A percentile compares a stretch with the other conserved stretches of the same genome.
Evolutionary conservation across 257 asterid species (phyloP).

Genomic region (Gentiana dahurica): DNA sequence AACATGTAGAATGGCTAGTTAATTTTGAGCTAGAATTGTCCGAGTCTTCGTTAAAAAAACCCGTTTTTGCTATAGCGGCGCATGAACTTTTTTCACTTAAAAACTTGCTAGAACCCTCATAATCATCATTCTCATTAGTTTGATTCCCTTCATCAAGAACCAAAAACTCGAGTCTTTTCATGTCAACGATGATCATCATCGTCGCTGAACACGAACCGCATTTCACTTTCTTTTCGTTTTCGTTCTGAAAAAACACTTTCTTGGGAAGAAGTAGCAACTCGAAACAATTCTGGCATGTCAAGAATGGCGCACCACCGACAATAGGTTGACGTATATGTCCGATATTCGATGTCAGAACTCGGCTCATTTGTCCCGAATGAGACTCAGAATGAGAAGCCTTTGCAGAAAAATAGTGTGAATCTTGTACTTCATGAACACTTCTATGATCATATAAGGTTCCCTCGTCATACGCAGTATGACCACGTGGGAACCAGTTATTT

Average conservation of each 20-base stretch:
- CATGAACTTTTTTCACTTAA: conserved; percentile 13
- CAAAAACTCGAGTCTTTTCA: conserved; percentile 31
- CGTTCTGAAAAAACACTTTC: conserved; percentile 23
- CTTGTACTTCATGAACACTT: conserved; percentile 23
- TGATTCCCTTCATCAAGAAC: conserved; percentile 24
- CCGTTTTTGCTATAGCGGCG: conserved; percentile 23
- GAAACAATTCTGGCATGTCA: conserved; percentile 60
- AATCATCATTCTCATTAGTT: conserved; percentile 15
- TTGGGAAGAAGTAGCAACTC: conserved; percentile 60
- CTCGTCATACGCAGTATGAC: conserved; percentile 18
- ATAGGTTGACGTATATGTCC: conserved; percentile 43
- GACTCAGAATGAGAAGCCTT: conserved; percentile 28
- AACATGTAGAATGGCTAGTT: conserved; percentile 35
- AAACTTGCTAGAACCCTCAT: conserved; percentile 6
- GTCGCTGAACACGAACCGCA: conserved; percentile 70
- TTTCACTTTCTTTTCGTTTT: conserved; percentile 35
- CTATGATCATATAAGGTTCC: conserved; percentile 17
- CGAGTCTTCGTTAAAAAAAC: conserved; percentile 53
- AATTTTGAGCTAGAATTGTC: conserved; percentile 50
- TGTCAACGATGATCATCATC: conserved; percentile 28
- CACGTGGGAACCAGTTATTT: conserved; percentile 23
- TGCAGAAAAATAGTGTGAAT: conserved; percentile 19
- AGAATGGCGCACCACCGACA: conserved; percentile 84
- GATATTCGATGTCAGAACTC: conserved; percentile 22
- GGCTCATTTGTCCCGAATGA: conserved; percentile 36